Conservation (phyloP, 768 basidiomycete genomes). For the Mrakia frigida region DNA sequence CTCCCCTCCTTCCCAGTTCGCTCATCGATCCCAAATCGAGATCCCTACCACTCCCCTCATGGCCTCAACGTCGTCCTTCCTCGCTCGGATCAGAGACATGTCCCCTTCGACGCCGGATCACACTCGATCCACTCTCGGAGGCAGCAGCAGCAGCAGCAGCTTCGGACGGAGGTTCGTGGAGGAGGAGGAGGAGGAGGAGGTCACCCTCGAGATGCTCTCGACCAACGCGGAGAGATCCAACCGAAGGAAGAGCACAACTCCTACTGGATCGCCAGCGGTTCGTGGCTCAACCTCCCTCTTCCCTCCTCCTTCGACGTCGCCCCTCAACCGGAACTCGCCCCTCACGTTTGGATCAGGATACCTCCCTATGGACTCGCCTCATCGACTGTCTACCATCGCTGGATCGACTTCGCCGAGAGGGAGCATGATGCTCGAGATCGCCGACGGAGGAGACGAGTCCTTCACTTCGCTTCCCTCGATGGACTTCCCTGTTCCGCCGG, state of each 20-base stretch:
- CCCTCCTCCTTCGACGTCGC: neutral
- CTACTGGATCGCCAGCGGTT: neutral
- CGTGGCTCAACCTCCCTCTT: neutral
- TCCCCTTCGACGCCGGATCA: slow-evolving; percentile 12
- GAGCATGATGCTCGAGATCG: neutral
- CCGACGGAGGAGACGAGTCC: slow-evolving; percentile 11
- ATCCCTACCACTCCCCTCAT: slow-evolving; percentile 4
- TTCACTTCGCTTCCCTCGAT: slow-evolving; percentile 10
- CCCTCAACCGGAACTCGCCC: neutral
- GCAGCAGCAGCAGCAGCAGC: neutral
- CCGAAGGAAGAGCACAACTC: neutral
- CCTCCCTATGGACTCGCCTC: neutral
- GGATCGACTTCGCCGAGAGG: slow-evolving; percentile 4
- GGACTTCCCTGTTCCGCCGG: slow-evolving; percentile 17
- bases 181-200: slow-evolving; percentile 5
- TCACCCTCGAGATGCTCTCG: neutral
- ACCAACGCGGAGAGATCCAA: neutral
- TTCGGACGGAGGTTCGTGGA: neutral
- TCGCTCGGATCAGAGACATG: slow-evolving; percentile 8
- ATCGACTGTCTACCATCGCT: slow-evolving; percentile 5
- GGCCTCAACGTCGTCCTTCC: slow-evolving; percentile 14
- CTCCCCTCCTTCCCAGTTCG: neutral
- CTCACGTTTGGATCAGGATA: neutral
- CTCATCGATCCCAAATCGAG: neutral
- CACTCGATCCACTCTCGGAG: neutral